Evolutionary conservation across 2,329 filamentous ascomycete genomes (phyloP).

Genomic region (Fusarium chlamydosporum): DNA sequence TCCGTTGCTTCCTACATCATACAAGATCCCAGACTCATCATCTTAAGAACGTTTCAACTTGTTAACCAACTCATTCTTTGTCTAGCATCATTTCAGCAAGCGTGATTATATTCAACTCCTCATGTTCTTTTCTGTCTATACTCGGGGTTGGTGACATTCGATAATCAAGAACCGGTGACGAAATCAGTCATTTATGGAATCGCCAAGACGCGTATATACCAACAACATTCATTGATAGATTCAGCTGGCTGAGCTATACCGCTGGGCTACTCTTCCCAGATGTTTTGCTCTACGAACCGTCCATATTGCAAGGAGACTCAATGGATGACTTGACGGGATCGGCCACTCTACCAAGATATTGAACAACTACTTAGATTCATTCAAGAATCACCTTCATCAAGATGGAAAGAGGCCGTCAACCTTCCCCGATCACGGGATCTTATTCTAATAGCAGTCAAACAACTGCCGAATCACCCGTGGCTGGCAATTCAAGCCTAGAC

Average conservation of each 20-base stretch:
- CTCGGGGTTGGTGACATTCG: background rate
- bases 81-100: background rate
- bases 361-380: background rate
- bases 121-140: background rate
- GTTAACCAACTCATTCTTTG: background rate
- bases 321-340: background rate
- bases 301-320: background rate
- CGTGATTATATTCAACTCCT: background rate
- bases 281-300: background rate
- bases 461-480: conserved; percentile 17
- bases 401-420: conserved; percentile 23
- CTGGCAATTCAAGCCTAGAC: conserved; percentile 40
- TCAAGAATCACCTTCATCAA: conserved; percentile 7
- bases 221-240: background rate
- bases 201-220: conserved; percentile 7
- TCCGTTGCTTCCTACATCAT: conserved; percentile 20
- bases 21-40: background rate
- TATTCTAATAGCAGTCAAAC: conserved; percentile 16
- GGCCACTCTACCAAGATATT: background rate
- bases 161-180: background rate
- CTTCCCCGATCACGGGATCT: conserved; percentile 18
- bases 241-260: background rate
- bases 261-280: background rate
- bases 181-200: conserved; percentile 16
- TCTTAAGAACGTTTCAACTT: background rate